A percentile compares a stretch with the other conserved stretches of the same genome.
These are phyloP conservation scores for Phyllosticta ampelicida DNA, from an alignment of 2,329 filamentous ascomycete species.

Conservation along the genomic window DNA sequence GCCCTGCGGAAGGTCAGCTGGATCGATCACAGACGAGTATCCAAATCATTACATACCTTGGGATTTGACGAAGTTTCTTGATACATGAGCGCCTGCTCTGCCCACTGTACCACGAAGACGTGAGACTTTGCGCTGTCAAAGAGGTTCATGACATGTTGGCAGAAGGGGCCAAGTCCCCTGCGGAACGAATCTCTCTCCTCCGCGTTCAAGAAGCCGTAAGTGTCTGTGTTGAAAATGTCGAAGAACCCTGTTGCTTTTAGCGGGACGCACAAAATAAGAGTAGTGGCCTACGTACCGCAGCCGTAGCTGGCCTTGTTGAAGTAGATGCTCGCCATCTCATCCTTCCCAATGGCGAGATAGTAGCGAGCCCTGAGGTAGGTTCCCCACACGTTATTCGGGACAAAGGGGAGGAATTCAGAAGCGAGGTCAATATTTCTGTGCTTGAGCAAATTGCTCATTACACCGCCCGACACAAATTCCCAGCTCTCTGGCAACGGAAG, in stretches of 20 bases:
- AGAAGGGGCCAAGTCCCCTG: slow-evolving; percentile 71
- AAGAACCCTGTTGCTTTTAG: slow-evolving; percentile 25
- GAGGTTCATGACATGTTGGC: slow-evolving; percentile 71
- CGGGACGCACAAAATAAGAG: slow-evolving; percentile 10
- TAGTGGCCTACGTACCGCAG: slow-evolving; percentile 49
- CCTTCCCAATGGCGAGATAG: slow-evolving; percentile 61
- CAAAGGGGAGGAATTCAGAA: slow-evolving; percentile 55
- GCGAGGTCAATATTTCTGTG: slow-evolving; percentile 40
- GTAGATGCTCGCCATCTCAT: slow-evolving; percentile 57
- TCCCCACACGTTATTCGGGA: slow-evolving; percentile 47
- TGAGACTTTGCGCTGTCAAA: slow-evolving; percentile 70
- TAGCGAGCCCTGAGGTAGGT: slow-evolving; percentile 78
- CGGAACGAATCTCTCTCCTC: slow-evolving; percentile 59
- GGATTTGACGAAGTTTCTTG: background rate
- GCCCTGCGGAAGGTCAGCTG: background rate
- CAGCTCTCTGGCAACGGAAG: slow-evolving; percentile 14
- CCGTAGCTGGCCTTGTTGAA: slow-evolving; percentile 78
- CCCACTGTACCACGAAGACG: slow-evolving; percentile 76
- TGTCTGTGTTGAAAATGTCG: slow-evolving; percentile 30
- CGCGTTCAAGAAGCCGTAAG: slow-evolving; percentile 58
- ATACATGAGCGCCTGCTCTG: slow-evolving; percentile 39
- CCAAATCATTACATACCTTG: slow-evolving; percentile 9
- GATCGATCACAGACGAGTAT: slow-evolving; percentile 23
- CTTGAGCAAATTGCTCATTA: slow-evolving; percentile 35
- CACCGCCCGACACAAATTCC: slow-evolving; percentile 26